Conservation (phyloP, 495 filamentous ascomycete genomes). For the Hypoxylon perforatum region DNA sequence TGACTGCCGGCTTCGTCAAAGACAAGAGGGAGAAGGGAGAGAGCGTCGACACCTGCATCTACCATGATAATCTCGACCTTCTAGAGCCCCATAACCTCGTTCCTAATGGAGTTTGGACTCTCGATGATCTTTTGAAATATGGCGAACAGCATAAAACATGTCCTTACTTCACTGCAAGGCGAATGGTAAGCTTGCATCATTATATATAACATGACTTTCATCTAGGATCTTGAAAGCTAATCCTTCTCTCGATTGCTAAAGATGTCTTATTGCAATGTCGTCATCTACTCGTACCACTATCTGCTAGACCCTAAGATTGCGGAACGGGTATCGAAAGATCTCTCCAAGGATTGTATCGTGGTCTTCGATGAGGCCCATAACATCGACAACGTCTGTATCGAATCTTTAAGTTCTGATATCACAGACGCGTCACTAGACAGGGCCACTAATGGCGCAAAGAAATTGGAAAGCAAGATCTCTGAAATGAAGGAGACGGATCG, state of each 20-base stretch:
- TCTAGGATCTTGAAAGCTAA: slow-evolving; percentile 21
- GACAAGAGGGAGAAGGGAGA: slow-evolving; percentile 96
- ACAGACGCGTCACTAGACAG: slow-evolving; percentile 92
- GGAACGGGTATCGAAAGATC: slow-evolving; percentile 92
- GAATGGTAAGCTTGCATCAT: slow-evolving; percentile 75
- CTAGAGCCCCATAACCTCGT: slow-evolving; percentile 94
- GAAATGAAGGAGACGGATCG: slow-evolving; percentile 95
- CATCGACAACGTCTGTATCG: slow-evolving; percentile 99
- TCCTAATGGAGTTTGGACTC: slow-evolving; percentile 92
- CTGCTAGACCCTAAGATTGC: slow-evolving; percentile 98
- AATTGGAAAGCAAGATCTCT: slow-evolving; percentile 86
- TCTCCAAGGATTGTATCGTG: slow-evolving; percentile 98
- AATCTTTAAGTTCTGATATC: slow-evolving; percentile 94
- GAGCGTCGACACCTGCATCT: slow-evolving; percentile 91
- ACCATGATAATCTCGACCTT: slow-evolving; percentile 96
- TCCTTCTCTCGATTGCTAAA: slow-evolving; percentile 43
- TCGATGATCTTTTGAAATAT: slow-evolving; percentile 88
- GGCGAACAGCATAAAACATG: slow-evolving; percentile 97
- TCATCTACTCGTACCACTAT: slow-evolving; percentile 99
- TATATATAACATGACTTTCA: slow-evolving; percentile 6
- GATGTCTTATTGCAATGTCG: slow-evolving; percentile 99
- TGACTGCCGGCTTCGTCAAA: slow-evolving; percentile 96
- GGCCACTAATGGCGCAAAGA: slow-evolving; percentile 88
- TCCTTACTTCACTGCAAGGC: slow-evolving; percentile 93
- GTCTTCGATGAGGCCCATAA: slow-evolving; percentile 99